Evolutionary conservation across 73 alveolate species (phyloP), one percentile per base, ranked within the genome.

Genomic region (Paramecium caudatum): DNA sequence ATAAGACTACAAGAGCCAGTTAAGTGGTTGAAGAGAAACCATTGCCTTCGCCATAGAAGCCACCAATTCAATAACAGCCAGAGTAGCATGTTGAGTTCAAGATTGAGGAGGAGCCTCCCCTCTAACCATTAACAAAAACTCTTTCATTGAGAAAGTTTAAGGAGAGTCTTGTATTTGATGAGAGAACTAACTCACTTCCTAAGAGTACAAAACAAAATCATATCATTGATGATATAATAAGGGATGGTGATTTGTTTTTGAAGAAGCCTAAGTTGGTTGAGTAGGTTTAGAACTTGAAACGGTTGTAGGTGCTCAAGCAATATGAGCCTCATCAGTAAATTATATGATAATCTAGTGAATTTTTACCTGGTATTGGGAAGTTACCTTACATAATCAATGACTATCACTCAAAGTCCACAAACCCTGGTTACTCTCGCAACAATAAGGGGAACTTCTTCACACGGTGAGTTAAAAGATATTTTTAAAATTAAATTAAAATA

Each of bases 101-200:
- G 23, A 74, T 74, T 21, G 46, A 74, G 17, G 30, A 37, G 16
- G 19, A 74, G 19, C 17, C 62, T 27, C 33, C 36, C 16, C 6
- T 47, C 3, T 0, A 33, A 36, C n/a, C n/a, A n/a, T 30, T 30
- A 23, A 33, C 61, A 70, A 62, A 43, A 55, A 63, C 48, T 7
- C 27, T 70, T 13, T 45, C 47, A 3, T 63, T 43, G 46, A 55
- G 65, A 63, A n/a, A 86, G 32, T 86, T 86, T 47, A 86, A 78
- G 80, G 93, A 63, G 46, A 86, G 84, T 10, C 46, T 86, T 15
- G 46, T 49, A 21, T 86, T 63, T 41, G 93, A 86, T 62, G 93
- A 86, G 30, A 86, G 93, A 62, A 86, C 93, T 1, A 86, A 70
- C 21, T 62, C 93, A 10, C 32, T 86, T 13, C 93, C 93, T 41